phyloP scores from a whole-genome alignment of 148 eudicot genomes.

The Agrostemma githago region DNA sequence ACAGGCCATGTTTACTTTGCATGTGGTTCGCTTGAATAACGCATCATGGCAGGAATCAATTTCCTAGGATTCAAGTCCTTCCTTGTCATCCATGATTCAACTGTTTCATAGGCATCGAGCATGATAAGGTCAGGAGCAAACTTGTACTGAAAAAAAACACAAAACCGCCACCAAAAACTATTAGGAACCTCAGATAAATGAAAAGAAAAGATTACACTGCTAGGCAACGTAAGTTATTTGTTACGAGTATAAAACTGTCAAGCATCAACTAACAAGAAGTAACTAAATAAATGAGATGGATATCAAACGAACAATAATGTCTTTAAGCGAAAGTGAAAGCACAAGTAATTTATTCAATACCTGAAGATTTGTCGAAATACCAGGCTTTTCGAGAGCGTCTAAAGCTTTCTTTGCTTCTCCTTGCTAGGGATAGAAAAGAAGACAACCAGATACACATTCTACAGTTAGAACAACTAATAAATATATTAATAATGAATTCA shows the following conservation, averaged over 20 bases:
- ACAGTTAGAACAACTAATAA: not conserved
- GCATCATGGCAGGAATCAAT: conserved; percentile 98
- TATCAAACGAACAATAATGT: not conserved
- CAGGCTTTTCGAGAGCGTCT: conserved; percentile 84
- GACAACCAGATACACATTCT: conserved; percentile 10
- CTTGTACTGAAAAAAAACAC: conserved; percentile 62
- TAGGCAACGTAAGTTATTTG: conserved; percentile 9
- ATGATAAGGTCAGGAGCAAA: conserved; percentile 98
- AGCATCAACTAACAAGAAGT: not conserved
- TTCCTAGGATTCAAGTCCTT: conserved; percentile 84
- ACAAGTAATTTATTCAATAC: conserved; percentile 32
- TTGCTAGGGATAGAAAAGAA: conserved; percentile 45
- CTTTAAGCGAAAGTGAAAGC: not conserved
- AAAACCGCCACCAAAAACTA: not conserved
- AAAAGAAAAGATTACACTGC: not conserved
- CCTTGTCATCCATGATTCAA: conserved; percentile 94
- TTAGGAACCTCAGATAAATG: conserved; percentile 8
- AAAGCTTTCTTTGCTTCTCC: conserved; percentile 98
- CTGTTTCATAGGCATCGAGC: conserved; percentile 99
- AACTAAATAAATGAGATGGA: not conserved
- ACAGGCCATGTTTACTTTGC: conserved; percentile 54
- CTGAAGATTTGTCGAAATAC: conserved; percentile 77
- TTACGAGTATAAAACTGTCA: not conserved
- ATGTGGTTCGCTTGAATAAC: conserved; percentile 97
- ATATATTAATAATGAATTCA: not conserved